A percentile compares a stretch with the other conserved stretches of the same genome.
phyloP scores from a whole-genome alignment of 306 rosid species.

The Hippophae tibetana region DNA sequence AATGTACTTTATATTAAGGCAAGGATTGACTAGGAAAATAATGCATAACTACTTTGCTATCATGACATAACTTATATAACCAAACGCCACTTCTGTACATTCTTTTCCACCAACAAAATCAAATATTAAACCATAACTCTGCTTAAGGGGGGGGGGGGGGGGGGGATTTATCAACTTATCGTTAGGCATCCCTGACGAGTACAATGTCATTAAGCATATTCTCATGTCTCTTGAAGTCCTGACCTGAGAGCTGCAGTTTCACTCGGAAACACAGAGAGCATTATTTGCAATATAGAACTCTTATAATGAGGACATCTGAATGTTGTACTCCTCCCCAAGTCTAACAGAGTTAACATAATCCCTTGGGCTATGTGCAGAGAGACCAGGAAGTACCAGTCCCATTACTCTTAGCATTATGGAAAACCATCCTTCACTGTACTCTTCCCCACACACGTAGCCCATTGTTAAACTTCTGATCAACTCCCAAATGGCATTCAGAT shows the following conservation, averaged over 20 bases:
- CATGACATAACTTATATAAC: too few relatives aligned
- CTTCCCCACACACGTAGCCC: slow-evolving; percentile 47
- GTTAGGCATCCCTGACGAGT: neutral
- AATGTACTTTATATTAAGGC: too few relatives aligned
- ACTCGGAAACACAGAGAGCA: neutral
- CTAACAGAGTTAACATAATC: slow-evolving; percentile 56
- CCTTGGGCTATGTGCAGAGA: slow-evolving; percentile 51
- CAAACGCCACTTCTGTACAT: neutral
- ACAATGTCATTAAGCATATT: neutral
- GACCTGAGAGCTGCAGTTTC: slow-evolving; percentile 1
- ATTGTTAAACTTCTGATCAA: slow-evolving; percentile 48
- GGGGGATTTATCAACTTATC: too few relatives aligned
- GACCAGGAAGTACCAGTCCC: slow-evolving; percentile 61
- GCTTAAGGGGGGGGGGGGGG: too few relatives aligned
- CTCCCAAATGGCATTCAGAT: slow-evolving; percentile 70
- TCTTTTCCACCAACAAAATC: slow-evolving; percentile 2
- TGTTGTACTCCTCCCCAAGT: slow-evolving; percentile 36
- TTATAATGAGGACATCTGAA: slow-evolving; percentile 30
- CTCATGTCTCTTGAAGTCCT: slow-evolving; percentile 1
- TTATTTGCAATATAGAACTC: neutral
- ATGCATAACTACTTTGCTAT: too few relatives aligned
- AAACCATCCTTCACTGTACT: slow-evolving; percentile 63
- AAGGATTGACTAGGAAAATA: too few relatives aligned
- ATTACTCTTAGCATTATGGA: slow-evolving; percentile 29
- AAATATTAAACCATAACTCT: neutral